Evolutionary conservation across 148 eudicot genomes (phyloP), one percentile per base, ranked within the genome.

Genomic region (Vaccinium myrtillus): DNA sequence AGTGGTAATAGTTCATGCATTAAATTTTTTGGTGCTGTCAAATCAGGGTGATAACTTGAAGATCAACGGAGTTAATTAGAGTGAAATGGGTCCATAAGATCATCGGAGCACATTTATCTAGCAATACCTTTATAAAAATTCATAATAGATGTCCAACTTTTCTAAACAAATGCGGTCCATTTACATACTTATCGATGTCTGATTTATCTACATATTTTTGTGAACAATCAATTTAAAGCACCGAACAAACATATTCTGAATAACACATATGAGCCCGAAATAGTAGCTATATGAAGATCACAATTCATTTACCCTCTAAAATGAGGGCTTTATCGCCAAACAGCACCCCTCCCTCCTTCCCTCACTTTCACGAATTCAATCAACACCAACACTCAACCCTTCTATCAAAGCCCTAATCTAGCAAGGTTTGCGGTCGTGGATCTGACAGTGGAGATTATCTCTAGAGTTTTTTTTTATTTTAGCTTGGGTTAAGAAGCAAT

Each of bases 331-430:
- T 30, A 30, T 30, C 32, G 1, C 32, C 32, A 30, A 30, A 30
- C 32, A 30, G 32, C 1, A 30, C 32, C 32, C 32, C 32, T 30
- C 32, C 32, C 32, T 30, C 32, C 32, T 30, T 30, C 32, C 32
- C 32, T 30, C 32, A 30, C 32, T 30, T 30, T 30, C 32, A 30
- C 32, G 32, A 30, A 30, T 30, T 30, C 32, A 83, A 23, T 80
- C 87, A 51, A 85, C n/a, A 25, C 95, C 95, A 75, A 88, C 86
- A 77, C 81, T 90, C 36, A 94, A 84, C 39, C 92, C 95, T 84
- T 94, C 94, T 83, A 91, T 88, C 86, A 94, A 86, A 43, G 97
- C 97, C 89, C 84, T 81, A 19, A 81, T 23, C 79, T 91, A 94
- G 65, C 2, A 30, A 30, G 32, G 32, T 30, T 73, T 85, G 56